phyloP scores from a whole-genome alignment of 495 filamentous ascomycete species.

The Rhizodiscina lignyota region DNA sequence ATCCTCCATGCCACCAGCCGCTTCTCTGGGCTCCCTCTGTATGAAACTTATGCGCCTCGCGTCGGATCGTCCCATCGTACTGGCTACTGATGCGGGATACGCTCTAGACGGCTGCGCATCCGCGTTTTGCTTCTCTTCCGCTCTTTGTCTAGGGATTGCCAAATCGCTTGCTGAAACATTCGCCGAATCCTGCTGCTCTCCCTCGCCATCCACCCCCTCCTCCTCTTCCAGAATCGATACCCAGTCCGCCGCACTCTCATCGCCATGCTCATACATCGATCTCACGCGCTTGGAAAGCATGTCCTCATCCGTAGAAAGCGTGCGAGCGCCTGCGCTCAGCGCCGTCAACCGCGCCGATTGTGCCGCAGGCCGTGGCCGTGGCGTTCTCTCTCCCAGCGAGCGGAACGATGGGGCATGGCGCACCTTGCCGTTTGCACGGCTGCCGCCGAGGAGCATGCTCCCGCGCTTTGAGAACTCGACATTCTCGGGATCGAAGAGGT shows the following conservation, averaged over 20 bases:
- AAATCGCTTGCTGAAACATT: too few relatives aligned
- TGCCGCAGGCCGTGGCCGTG: too few relatives aligned
- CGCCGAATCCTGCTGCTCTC: neutral
- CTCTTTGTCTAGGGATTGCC: too few relatives aligned
- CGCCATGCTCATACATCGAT: constrained; percentile 74
- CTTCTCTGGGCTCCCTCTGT: constrained; percentile 37
- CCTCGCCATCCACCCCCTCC: neutral
- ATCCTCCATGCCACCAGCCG: constrained; percentile 81
- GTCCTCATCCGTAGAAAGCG: constrained; percentile 66
- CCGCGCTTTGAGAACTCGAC: constrained; percentile 46
- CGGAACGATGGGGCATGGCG: too few relatives aligned
- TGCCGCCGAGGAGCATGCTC: constrained; percentile 46
- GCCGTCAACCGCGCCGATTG: neutral
- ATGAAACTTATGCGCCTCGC: constrained; percentile 16
- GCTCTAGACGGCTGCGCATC: too few relatives aligned
- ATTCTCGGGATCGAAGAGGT: constrained; percentile 29
- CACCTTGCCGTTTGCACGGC: constrained; percentile 23
- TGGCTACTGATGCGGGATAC: constrained; percentile 3
- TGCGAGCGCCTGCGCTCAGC: constrained; percentile 4
- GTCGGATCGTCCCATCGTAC: too few relatives aligned
- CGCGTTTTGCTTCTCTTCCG: neutral
- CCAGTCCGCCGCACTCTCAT: constrained; percentile 35
- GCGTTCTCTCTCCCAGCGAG: too few relatives aligned
- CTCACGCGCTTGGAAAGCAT: constrained; percentile 77
- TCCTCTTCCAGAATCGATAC: constrained; percentile 4